Conservation (phyloP, 1,139 yeast genomes). For the Suhomyces bokatorum region DNA sequence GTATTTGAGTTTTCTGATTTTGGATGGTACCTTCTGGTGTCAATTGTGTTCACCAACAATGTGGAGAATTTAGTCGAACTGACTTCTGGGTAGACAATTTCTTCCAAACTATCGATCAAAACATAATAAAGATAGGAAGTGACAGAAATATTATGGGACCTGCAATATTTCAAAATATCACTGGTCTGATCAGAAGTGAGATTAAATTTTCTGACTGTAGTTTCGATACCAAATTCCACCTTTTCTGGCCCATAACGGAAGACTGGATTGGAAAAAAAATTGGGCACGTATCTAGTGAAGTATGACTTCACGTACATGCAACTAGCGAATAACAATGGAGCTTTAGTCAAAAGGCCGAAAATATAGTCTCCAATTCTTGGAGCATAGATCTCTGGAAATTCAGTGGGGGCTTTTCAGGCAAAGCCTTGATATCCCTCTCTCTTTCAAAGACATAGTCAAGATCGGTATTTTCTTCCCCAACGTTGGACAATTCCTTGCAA, state of each 20-base stretch:
- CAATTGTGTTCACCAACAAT: slow-evolving; percentile 12
- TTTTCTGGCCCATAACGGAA: slow-evolving; percentile 4
- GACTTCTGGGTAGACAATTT: neutral
- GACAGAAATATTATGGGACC: slow-evolving; percentile 9
- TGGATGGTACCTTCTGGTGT: slow-evolving; percentile 16
- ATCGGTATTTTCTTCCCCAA: neutral
- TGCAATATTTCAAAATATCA: slow-evolving; percentile 8
- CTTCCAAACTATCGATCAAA: slow-evolving; percentile 12
- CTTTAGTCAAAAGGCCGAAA: neutral
- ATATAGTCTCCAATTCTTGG: neutral
- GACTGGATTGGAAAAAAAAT: slow-evolving; percentile 4
- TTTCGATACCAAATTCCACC: neutral
- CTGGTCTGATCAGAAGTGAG: slow-evolving; percentile 10
- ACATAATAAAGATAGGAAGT: slow-evolving; percentile 16
- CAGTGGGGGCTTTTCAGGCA: slow-evolving; percentile 1
- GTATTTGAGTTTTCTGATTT: slow-evolving; percentile 15
- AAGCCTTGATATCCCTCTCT: neutral
- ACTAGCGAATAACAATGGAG: neutral
- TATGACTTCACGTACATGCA: neutral
- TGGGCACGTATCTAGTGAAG: neutral
- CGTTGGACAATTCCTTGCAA: slow-evolving; percentile 9
- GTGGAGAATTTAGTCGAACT: slow-evolving; percentile 10
- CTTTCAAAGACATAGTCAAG: slow-evolving; percentile 4
- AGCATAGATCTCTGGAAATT: neutral
- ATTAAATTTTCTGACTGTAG: slow-evolving; percentile 13